Evolutionary conservation across 2,329 filamentous ascomycete species (phyloP), one percentile per base, ranked within the genome.

Genomic region (Tolypocladium album): DNA sequence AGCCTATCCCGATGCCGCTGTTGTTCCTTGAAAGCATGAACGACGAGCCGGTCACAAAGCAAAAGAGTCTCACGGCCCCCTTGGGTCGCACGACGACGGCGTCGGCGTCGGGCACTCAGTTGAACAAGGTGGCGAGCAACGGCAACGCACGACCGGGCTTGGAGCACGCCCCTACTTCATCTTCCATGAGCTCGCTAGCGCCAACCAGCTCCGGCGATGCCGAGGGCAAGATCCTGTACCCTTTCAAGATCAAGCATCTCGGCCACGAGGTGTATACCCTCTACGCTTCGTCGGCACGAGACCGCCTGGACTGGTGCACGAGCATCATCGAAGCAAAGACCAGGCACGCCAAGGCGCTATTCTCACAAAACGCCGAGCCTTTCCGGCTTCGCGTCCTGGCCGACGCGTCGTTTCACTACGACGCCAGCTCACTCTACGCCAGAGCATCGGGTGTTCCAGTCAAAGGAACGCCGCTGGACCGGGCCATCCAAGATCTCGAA

Each of bases 271-370:
- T 90, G 0, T 97, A 97, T 72, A 96, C 89, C 0, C 78, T 99
- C 1, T 97, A 95, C 71, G 92, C 93, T 0, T 84, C 88, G 7
- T 88, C 86, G 1, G 83, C 87, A 2, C 82, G 88, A 62, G 88
- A 87, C 67, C 84, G 94, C 60, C 81, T 86, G 63, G 90, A 96
- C 56, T 99, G 95, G 95, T 96, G 91, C 68, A 86, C 86, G 64
- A 96, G 92, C 74, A 96, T 99, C 67, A 88, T 95, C 55, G 89
- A 96, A 72, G 94, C 94, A 39, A 99, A 99, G 78, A 96, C 92
- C 8, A 87, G 88, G 61, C 92, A 99, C 71, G 94, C 94, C 27
- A 88, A 91, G 58, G 90, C 92, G 3, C 78, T 97, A 6, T 89
- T 90, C 72, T 86, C 89, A 4, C 94, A 99, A 69, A 96, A 97